Conservation (phyloP, 2,329 filamentous ascomycete species). For the Drechslerella dactyloides region DNA sequence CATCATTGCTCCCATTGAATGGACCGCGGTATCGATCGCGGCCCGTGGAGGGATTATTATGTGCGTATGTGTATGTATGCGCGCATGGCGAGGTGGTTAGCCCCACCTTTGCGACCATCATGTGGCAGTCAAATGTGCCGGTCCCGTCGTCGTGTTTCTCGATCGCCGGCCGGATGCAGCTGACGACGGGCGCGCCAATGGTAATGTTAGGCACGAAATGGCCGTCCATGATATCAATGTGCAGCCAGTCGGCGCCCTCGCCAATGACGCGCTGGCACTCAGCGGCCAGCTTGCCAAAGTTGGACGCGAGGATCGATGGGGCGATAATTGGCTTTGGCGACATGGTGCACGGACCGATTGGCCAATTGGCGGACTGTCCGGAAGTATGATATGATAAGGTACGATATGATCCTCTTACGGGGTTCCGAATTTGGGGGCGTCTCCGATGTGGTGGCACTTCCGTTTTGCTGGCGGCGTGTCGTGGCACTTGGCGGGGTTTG, state of each 20-base stretch:
- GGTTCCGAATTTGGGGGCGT: neutral
- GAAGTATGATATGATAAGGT: too few species aligned
- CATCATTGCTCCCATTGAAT: neutral
- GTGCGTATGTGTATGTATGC: too few species aligned
- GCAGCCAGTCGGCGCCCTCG: conserved; percentile 87
- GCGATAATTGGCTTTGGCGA: conserved; percentile 91
- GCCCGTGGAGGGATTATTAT: too few species aligned
- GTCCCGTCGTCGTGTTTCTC: conserved; percentile 73
- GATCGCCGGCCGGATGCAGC: conserved; percentile 87
- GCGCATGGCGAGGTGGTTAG: too few species aligned
- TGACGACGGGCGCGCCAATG: conserved; percentile 92
- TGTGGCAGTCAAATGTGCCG: conserved; percentile 98
- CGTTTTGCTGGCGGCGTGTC: neutral
- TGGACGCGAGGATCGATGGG: conserved; percentile 95
- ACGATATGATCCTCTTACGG: too few species aligned
- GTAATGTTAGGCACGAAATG: conserved; percentile 99
- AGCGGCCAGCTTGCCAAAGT: conserved; percentile 86
- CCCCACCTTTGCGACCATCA: conserved; percentile 80
- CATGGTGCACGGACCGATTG: conserved; percentile 64
- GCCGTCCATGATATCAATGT: conserved; percentile 96
- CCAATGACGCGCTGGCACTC: conserved; percentile 86
- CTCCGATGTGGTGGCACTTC: neutral
- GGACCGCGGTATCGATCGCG: too few species aligned
- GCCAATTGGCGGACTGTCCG: neutral
- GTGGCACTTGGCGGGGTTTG: conserved; percentile 9